Conservation (phyloP, 2,329 filamentous ascomycete species). For the Magnaporthiopsis rhizophila region DNA sequence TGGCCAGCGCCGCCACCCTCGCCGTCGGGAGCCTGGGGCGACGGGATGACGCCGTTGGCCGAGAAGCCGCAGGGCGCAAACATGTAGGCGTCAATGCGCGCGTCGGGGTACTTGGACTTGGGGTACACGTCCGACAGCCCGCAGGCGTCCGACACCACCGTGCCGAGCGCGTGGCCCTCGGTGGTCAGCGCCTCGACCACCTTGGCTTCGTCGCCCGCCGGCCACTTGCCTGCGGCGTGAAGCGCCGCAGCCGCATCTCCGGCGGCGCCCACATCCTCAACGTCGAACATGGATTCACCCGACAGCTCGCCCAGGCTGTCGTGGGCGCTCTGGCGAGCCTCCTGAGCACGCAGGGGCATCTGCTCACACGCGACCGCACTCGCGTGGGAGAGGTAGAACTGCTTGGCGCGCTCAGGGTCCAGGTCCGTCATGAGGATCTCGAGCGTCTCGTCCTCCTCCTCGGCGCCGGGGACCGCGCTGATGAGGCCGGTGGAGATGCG, state of each 20-base stretch:
- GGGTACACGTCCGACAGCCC: conserved; percentile 88
- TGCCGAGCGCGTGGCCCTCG: conserved; percentile 88
- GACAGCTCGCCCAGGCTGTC: conserved; percentile 51
- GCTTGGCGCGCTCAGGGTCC: conserved; percentile 59
- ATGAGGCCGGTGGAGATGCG: conserved; percentile 44
- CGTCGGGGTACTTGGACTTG: conserved; percentile 77
- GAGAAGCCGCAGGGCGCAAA: conserved; percentile 97
- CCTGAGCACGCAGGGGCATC: conserved; percentile 59
- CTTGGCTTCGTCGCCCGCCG: conserved; percentile 40
- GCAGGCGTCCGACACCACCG: conserved; percentile 82
- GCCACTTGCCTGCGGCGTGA: not conserved
- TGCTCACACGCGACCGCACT: conserved; percentile 82
- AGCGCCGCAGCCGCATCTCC: conserved; percentile 41
- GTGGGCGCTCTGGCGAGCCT: conserved; percentile 52
- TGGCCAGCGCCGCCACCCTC: conserved; percentile 52
- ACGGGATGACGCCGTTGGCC: conserved; percentile 89
- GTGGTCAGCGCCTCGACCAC: conserved; percentile 64
- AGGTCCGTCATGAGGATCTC: conserved; percentile 68
- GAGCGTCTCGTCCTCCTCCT: conserved; percentile 64
- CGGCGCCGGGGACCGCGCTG: conserved; percentile 26
- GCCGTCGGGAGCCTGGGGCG: conserved; percentile 42
- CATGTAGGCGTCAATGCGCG: conserved; percentile 89
- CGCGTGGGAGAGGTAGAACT: conserved; percentile 65
- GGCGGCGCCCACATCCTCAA: conserved; percentile 63
- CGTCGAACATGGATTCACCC: conserved; percentile 60